These are phyloP conservation scores for Scheffersomyces lignicola DNA, from an alignment of 1,139 yeast genomes.

Conservation along the genomic window DNA sequence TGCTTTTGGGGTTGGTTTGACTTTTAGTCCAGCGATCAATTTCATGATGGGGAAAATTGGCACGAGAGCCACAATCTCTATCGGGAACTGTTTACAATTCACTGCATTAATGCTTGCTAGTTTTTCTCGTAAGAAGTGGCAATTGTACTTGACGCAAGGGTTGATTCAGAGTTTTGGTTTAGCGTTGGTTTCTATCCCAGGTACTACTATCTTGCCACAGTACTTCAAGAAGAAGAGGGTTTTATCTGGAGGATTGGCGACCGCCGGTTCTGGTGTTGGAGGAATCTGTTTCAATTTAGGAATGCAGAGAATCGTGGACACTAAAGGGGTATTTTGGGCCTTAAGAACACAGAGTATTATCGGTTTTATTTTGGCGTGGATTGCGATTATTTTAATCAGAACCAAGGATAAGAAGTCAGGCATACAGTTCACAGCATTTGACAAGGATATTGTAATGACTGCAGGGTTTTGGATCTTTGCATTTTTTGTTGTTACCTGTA, in stretches of 20 bases:
- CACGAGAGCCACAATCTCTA: conserved; percentile 30
- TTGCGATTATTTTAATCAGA: conserved; percentile 28
- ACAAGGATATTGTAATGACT: conserved; percentile 23
- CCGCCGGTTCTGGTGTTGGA: conserved; percentile 64
- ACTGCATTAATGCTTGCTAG: conserved; percentile 55
- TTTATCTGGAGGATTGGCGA: conserved; percentile 56
- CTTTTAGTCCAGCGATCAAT: conserved; percentile 41
- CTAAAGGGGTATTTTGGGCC: conserved; percentile 33
- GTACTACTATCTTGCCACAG: conserved; percentile 45
- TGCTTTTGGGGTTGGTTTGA: conserved; percentile 38
- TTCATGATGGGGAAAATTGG: conserved; percentile 42
- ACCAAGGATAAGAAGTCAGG: conserved; percentile 19
- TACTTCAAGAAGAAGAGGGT: conserved; percentile 58
- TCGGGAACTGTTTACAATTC: conserved; percentile 52
- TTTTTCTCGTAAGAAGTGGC: conserved; percentile 51
- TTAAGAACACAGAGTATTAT: conserved; percentile 38
- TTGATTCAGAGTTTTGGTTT: conserved; percentile 51
- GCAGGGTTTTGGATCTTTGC: conserved; percentile 33
- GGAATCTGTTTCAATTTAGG: conserved; percentile 50
- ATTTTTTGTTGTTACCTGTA: conserved; percentile 37
- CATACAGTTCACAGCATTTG: conserved; percentile 38
- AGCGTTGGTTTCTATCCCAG: conserved; percentile 45
- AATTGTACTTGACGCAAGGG: conserved; percentile 53
- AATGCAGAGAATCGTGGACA: conserved; percentile 35
- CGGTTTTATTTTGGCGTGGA: conserved; percentile 30